Base-by-base conservation (phyloP, 2,329 filamentous ascomycete genomes). In the Stachybotrys chartarum region DNA sequence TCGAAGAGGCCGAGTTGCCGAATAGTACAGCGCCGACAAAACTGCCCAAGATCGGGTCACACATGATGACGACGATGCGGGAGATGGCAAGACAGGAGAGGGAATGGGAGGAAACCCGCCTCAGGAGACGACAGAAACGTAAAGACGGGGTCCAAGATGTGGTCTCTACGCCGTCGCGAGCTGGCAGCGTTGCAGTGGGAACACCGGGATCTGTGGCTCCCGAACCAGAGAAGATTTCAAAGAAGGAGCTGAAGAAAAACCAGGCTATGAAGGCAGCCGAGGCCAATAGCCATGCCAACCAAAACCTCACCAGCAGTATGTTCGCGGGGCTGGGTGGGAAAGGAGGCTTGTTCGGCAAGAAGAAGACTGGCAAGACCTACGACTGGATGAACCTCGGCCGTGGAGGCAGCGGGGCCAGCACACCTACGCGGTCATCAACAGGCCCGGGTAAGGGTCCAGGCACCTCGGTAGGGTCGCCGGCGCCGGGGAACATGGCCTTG, bases 191-290 rank as follows among this genome's bases (percentile, higher is more conserved):
- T 12, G 82, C 82, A 16, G 78, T 83, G 11, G 80, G 80, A 3
- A 86, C 83, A 0, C 83, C 86, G 3, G 83, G 82, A 6, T 77
- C 82, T 1, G 78, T 82, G 47, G 83, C 86, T 1, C 81, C 85
- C 1, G 86, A 88, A 54, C 68, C 76, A 1, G 79, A 83, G 60
- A 93, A 91, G 4, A 79, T 90, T 53, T 88, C 87, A 5, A 97
- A 97, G 78, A 97, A 97, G 74, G 91, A 96, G 69, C 79, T 78
- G 58, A 84, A 87, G 67, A 90, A 87, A 70, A 88, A 86, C 60
- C 80, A 87, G 61, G 82, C 85, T n/a, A 86, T 90, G 57, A 90
- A 88, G 63, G 82, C 86, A 24, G 88, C 85, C 0, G 90, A 95
- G 65, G 87, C 87, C 17, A 86, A 86, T 56, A 88, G 87, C 60